Conservation (phyloP, 345 rosid species). For the Lumnitzera racemosa region DNA sequence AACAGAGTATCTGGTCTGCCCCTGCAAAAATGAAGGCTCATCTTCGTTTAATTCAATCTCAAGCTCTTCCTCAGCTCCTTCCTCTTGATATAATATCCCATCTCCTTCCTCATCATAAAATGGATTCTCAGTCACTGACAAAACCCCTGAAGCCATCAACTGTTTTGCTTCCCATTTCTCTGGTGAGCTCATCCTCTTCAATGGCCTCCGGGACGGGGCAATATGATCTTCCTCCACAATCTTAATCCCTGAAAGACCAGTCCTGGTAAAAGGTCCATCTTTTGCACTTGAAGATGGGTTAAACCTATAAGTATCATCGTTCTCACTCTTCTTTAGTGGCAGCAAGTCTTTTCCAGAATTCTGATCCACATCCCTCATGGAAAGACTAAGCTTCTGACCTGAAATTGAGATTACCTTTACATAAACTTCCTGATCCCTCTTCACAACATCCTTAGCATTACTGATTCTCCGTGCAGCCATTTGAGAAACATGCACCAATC, state of each 20-base stretch:
- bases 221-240: conserved; percentile 52
- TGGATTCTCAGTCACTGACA: conserved; percentile 52
- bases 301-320: conserved; percentile 46
- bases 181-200: conserved; percentile 85
- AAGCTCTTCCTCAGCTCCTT: conserved; percentile 86
- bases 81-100: conserved; percentile 74
- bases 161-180: conserved; percentile 91
- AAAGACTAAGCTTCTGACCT: conserved; percentile 54
- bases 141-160: conserved; percentile 81
- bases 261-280: conserved; percentile 51
- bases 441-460: conserved; percentile 58
- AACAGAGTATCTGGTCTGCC: conserved; percentile 60
- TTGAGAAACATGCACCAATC: conserved; percentile 84
- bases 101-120: conserved; percentile 81
- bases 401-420: conserved; percentile 72
- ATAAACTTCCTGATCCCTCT: conserved; percentile 69
- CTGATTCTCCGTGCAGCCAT: conserved; percentile 53
- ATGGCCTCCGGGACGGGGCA: conserved; percentile 47
- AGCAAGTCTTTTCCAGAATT: conserved; percentile 72
- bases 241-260: conserved; percentile 70
- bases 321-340: conserved; percentile 49
- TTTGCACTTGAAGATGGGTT: conserved; percentile 38
- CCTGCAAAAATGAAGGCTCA: conserved; percentile 78
- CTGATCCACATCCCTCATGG: conserved; percentile 88
- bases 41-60: conserved; percentile 91